These are phyloP conservation scores for Tetracladium maxilliforme DNA, from an alignment of 2,329 filamentous ascomycete genomes.

Conservation along the genomic window DNA sequence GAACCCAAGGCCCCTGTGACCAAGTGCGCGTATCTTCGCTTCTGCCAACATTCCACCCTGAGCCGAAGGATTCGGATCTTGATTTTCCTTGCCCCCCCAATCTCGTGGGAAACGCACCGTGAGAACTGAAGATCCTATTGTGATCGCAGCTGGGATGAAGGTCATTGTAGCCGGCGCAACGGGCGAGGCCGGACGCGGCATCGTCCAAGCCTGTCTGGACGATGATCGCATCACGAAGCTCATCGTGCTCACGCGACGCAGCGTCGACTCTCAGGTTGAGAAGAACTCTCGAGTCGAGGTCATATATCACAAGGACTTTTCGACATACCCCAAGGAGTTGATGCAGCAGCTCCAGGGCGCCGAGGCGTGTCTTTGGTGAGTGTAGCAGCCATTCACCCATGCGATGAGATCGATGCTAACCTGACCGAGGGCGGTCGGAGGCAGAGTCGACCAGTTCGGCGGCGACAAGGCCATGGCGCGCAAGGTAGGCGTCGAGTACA, in stretches of 20 bases:
- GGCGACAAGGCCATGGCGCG: no score
- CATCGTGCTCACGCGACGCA: slow-evolving; percentile 31
- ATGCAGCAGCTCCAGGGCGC: slow-evolving; percentile 22
- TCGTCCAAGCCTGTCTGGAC: slow-evolving; percentile 33
- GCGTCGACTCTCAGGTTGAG: slow-evolving; percentile 24
- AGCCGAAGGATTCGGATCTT: no score
- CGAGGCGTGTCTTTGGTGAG: slow-evolving; percentile 28
- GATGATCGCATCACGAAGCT: slow-evolving; percentile 33
- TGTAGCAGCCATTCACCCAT: slow-evolving; percentile 2
- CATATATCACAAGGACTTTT: slow-evolving; percentile 36
- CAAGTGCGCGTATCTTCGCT: no score
- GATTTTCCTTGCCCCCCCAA: no score
- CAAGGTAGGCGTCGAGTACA: slow-evolving; percentile 17
- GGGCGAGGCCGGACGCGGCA: slow-evolving; percentile 38
- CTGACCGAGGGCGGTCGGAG: no score
- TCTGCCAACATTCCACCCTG: no score
- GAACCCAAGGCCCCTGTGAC: no score
- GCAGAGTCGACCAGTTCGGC: no score
- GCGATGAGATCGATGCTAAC: no score
- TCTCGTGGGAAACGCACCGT: no score
- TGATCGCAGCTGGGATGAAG: no score
- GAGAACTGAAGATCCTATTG: no score
- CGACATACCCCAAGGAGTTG: slow-evolving; percentile 28
- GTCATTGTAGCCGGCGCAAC: slow-evolving; percentile 42
- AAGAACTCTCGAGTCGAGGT: slow-evolving; percentile 32